These are phyloP conservation scores for Heimioporus sp. DNA, from an alignment of 768 basidiomycete species.

Conservation along the genomic window DNA sequence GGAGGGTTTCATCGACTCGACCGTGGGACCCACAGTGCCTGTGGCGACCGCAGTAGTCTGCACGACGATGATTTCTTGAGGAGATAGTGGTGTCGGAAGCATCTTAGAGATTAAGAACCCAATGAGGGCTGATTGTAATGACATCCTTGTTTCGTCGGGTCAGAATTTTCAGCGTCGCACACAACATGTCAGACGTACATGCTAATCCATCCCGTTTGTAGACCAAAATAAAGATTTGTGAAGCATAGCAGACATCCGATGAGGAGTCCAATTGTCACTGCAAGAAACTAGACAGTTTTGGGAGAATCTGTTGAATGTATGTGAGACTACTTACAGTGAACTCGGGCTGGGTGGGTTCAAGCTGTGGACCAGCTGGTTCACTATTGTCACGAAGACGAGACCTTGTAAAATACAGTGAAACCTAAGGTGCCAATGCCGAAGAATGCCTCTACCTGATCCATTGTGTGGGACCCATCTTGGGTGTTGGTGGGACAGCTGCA, in stretches of 20 bases:
- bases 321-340: slow-evolving; percentile 26
- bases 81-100: slow-evolving; percentile 70
- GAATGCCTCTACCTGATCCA: slow-evolving; percentile 24
- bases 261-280: slow-evolving; percentile 72
- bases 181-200: slow-evolving; percentile 48
- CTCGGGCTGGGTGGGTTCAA: slow-evolving; percentile 17
- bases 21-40: slow-evolving; percentile 47
- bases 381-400: background rate
- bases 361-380: background rate
- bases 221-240: slow-evolving; percentile 86
- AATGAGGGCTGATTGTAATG: slow-evolving; percentile 89
- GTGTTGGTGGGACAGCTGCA: background rate
- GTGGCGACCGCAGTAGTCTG: slow-evolving; percentile 97
- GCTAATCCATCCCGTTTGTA: slow-evolving; percentile 89
- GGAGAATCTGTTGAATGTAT: background rate
- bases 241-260: slow-evolving; percentile 90
- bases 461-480: slow-evolving; percentile 13
- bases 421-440: background rate
- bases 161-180: background rate
- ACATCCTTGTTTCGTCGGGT: slow-evolving; percentile 68
- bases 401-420: slow-evolving; percentile 3
- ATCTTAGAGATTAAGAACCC: slow-evolving; percentile 83
- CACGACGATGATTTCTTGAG: slow-evolving; percentile 90
- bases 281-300: slow-evolving; percentile 36
- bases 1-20: background rate